A percentile compares a stretch with the other conserved stretches of the same genome.
phyloP scores from a whole-genome alignment of 495 filamentous ascomycete genomes.

The Neurospora sp. region DNA sequence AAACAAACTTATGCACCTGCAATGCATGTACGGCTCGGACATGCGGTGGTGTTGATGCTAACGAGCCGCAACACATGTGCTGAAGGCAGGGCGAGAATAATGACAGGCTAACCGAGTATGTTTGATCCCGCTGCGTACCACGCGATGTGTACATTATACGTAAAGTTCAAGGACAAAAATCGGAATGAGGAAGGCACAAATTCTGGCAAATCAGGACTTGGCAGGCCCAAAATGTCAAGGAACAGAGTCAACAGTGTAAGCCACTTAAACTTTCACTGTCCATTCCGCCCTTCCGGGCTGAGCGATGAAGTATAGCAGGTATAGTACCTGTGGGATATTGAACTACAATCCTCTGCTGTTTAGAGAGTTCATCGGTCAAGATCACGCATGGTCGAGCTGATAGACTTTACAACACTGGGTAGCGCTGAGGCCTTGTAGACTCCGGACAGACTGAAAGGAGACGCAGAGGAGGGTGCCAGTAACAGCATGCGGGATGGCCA shows the following conservation, averaged over 20 bases:
- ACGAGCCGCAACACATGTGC: not conserved
- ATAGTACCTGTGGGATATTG: not conserved
- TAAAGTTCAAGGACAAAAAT: not conserved
- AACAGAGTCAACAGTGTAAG: not conserved
- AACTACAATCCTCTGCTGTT: not conserved
- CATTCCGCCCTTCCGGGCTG: not conserved
- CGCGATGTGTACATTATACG: not conserved
- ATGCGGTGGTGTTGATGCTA: not conserved
- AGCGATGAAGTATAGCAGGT: not conserved
- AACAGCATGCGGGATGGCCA: not conserved
- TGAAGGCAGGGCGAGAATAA: not conserved
- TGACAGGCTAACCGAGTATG: not conserved
- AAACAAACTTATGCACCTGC: not conserved
- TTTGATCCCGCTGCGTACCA: not conserved
- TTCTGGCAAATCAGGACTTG: not conserved
- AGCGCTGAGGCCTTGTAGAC: not conserved
- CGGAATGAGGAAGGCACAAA: not conserved
- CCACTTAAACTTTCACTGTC: not conserved
- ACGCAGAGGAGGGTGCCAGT: not conserved
- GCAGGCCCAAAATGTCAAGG: not conserved
- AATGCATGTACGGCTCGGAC: not conserved
- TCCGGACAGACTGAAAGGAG: not conserved
- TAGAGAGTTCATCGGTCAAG: not conserved
- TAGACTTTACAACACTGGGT: not conserved
- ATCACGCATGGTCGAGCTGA: not conserved